Base-by-base conservation (phyloP, 768 basidiomycete genomes). In the Suillus weaverae region DNA sequence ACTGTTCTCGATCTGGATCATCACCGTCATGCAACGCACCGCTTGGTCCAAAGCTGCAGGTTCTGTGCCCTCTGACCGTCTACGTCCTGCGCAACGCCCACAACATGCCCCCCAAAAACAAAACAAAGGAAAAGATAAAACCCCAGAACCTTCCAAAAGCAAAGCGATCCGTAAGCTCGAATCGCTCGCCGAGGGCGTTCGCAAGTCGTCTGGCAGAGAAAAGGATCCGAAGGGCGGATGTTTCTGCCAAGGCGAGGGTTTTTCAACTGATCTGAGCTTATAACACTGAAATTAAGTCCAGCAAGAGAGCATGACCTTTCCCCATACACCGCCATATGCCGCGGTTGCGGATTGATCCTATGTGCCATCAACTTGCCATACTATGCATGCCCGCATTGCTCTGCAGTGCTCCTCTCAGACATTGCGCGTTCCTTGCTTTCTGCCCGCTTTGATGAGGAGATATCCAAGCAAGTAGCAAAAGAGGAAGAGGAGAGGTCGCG, bases 161-260 rank as follows among this genome's bases (percentile, higher is more conserved):
- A 79, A 74, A 65, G 80, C 79, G 39, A 80, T 90, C 16, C 74
- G 74, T 5, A 69, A 66, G 30, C 78, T 90, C 20, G 86, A 89
- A 68, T 68, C 73, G 8, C 74, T 87, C 46, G 73, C 84, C 38
- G 68, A 75, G n/a, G 80, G 75, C 5, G 72, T 86, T 30, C 71
- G 71, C 18, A 72, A 70, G 16, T 70, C 77, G 3, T 73, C 73
- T n/a, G 77, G 77, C 0, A 72, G 62, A 0, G 71, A 76, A 46
- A 84, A 76, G 63, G 88, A 90, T 73, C 83, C 86, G 0, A 84
- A 82, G 46, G 85, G 86, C 5, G 88, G 89, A 0, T 91, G 89
- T 70, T 91, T 89, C 70, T 91, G 89, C 68, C 84, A 86, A 78
- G 88, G 89, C 86, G 61, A 38, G 76, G 63, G 68, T 0, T 22